Percentiles rank a stretch among this genome's conserved stretches.
These are phyloP conservation scores for Neckera pumila DNA, from an alignment of 225 moss, liverwort and hornwort genomes.

Conservation along the genomic window DNA sequence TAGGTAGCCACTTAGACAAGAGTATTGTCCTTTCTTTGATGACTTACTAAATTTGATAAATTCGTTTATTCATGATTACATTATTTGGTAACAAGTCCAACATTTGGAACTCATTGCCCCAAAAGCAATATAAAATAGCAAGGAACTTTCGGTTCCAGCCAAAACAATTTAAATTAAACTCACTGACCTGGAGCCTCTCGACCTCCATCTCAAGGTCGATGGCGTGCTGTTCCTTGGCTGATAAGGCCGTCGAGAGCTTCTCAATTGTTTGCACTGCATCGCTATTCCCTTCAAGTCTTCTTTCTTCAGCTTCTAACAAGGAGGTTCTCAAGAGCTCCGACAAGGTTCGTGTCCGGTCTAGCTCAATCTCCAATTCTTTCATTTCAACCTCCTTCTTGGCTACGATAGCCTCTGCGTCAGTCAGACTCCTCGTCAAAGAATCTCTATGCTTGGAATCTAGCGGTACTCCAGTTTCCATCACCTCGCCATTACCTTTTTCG, in stretches of 20 bases:
- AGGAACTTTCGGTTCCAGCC: neutral
- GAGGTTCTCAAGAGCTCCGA: constrained; percentile 27
- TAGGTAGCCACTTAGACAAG: neutral
- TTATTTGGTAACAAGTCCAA: neutral
- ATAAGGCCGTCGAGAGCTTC: constrained; percentile 15
- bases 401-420: constrained; percentile 13
- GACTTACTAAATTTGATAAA: too few relatives aligned
- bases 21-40: neutral
- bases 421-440: neutral
- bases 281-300: constrained; percentile 17
- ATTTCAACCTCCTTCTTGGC: constrained; percentile 15
- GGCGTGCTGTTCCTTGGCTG: constrained; percentile 14
- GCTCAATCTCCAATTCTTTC: constrained; percentile 27
- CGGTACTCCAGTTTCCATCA: neutral
- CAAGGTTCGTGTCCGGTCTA: constrained; percentile 15
- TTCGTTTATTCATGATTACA: neutral
- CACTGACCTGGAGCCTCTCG: constrained; percentile 19
- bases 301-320: constrained; percentile 36
- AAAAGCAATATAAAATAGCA: too few relatives aligned
- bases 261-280: neutral
- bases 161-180: neutral
- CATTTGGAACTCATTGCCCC: neutral
- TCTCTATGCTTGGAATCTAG: neutral
- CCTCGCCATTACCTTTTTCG: neutral
- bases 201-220: constrained; percentile 36